Conservation (phyloP, 768 basidiomycete species). For the Mycena filopes region DNA sequence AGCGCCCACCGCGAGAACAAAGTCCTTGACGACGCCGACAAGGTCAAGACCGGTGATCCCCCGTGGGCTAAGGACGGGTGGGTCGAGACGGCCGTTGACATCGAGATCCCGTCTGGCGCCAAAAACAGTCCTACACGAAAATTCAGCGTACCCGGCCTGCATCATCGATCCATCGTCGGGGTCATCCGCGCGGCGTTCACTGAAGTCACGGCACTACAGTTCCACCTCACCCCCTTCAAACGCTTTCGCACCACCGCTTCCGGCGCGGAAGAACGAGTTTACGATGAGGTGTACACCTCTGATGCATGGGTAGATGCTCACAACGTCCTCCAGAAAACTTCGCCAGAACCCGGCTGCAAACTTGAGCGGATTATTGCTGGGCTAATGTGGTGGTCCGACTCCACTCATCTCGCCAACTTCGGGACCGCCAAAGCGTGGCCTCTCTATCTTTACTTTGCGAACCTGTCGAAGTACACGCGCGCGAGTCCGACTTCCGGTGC, state of each 20-base stretch:
- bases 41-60: neutral
- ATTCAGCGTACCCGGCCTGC: conserved; percentile 40
- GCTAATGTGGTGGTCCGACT: conserved; percentile 15
- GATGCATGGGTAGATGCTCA: conserved; percentile 39
- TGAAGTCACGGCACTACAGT: conserved; percentile 18
- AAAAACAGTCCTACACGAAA: neutral
- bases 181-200: conserved; percentile 38
- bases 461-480: conserved; percentile 36
- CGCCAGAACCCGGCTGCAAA: conserved; percentile 29
- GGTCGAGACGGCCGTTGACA: neutral
- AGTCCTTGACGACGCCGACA: neutral
- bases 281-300: conserved; percentile 39
- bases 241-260: conserved; percentile 29
- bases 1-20: conserved; percentile 34
- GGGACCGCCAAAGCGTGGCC: conserved; percentile 37
- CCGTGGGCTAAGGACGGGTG: conserved; percentile 6
- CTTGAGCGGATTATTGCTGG: conserved; percentile 30
- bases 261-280: conserved; percentile 32
- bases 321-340: conserved; percentile 31
- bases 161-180: conserved; percentile 37
- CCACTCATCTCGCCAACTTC: conserved; percentile 34
- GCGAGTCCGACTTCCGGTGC: conserved; percentile 12
- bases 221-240: conserved; percentile 40
- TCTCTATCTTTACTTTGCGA: conserved; percentile 35
- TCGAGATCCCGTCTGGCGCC: neutral